Base-by-base conservation (phyloP, 306 rosid genomes). In the Vigna reflexopilosa region DNA sequence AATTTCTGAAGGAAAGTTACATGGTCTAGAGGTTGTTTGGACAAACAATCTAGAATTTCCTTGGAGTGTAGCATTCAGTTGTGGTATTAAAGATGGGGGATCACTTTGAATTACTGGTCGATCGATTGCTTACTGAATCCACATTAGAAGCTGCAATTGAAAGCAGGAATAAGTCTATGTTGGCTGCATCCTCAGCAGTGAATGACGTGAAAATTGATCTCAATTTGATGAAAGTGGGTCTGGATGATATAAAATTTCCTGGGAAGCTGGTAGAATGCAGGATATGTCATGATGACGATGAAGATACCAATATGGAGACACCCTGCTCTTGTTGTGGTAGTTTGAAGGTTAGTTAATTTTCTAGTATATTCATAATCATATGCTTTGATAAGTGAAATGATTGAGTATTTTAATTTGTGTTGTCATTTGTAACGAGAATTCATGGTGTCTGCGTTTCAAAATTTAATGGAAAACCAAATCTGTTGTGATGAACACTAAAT, bases 321-420 rank as follows among this genome's bases (percentile, higher is more conserved):
- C 99, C 99, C n/a, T 96, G 99, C 85, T 96, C 92, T 2, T 96
- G 98, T 69, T 86, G 97, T 80, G 99, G 99, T 72, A 96, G 96
- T 86, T 88, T 96, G 89, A 93, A 90, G 99, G 99, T 96, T 52
- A 16, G 67, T 19, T 75, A 45, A 57, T 13, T 63, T 36, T 10
- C 71, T 49, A 51, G 51, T 40, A 51, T 62, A 11, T 50, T 71
- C 20, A 20, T 69, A 67, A 11, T 74, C 12, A 1, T 13, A 38
- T 76, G 82, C 68, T 70, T 66, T 63, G 47, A 36, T n/a, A 32
- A 9, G 62, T 71, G 74, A 44, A 34, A 9, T 75, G 63, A 22
- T 50, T 57, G 40, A 5, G 45, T 61, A 9, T 82, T 65, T 47
- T 34, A 19, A 40, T 67, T 14, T 40, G 61, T 42, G n/a, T 20